Evolutionary conservation across 2,329 filamentous ascomycete genomes (phyloP), one percentile per base, ranked within the genome.

Genomic region (Immersiporthe knoxdaviesiana): DNA sequence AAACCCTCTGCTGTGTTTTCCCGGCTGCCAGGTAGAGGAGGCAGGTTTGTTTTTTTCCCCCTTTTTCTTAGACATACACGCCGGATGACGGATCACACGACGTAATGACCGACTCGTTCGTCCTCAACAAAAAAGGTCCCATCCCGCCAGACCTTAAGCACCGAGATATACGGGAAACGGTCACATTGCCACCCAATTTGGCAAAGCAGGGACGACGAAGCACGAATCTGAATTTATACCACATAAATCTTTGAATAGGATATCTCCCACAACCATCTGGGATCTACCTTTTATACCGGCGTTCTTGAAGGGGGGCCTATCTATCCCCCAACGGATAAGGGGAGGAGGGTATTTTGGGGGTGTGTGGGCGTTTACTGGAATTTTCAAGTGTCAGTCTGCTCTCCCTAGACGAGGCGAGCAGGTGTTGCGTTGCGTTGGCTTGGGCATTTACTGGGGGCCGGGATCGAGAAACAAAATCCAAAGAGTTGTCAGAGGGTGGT

Each of bases 181-280:
- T 61, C 58, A 65, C 67, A 67, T 58, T 44, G 68, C 68, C 67
- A 4, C 67, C 63, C 68, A 64, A 73, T 61, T 66, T n/a, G n/a
- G 65, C 62, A 66, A 68, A 68, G 71, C 44, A 67, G 65, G 66
- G 70, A 70, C 65, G 69, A 71, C 63, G 27, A 66, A 62, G 47
- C 44, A 67, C 69, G 69, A 69, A 65, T 58, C 56, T 60, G 67
- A 24, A 47, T 63, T 63, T 47, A 64, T 61, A 69, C 58, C 65
- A 71, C 27, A 61, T 65, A 63, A 44, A 68, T 61, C 67, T 58
- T 67, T 67, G 18, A 62, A 67, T 32, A 52, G 41, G 60, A 59
- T 47, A 60, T 62, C 64, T 58, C 44, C 18, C 50, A 64, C 47
- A n/a, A 47, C 18, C 63, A 64, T 44, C 52, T 58, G 37, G 39